Conservation (phyloP, 2,329 filamentous ascomycete species). For the Sphaerulina musiva region DNA sequence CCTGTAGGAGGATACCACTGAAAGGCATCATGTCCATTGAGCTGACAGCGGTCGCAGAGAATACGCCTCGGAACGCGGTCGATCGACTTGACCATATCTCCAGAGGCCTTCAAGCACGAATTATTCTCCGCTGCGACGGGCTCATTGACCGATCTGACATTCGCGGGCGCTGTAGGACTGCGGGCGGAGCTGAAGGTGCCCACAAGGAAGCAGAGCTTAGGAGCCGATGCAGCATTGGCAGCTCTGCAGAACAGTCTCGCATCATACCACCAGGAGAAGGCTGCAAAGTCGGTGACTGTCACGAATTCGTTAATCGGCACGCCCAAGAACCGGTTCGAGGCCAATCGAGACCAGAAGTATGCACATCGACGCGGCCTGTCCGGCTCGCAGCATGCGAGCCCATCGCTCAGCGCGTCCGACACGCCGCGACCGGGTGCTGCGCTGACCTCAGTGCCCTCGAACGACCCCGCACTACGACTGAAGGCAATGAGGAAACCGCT, state of each 20-base stretch:
- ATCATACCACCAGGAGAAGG: slow-evolving; percentile 53
- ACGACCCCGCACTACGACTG: slow-evolving; percentile 30
- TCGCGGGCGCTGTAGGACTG: slow-evolving; percentile 53
- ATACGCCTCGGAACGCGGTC: slow-evolving; percentile 54
- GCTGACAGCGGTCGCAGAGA: slow-evolving; percentile 34
- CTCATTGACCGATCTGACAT: slow-evolving; percentile 46
- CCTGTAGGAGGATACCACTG: slow-evolving; percentile 27
- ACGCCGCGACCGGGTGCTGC: slow-evolving; percentile 26
- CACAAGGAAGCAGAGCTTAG: slow-evolving; percentile 50
- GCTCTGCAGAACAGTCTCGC: slow-evolving; percentile 54
- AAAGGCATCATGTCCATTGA: background rate
- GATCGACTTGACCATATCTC: slow-evolving; percentile 48
- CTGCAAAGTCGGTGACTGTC: slow-evolving; percentile 45
- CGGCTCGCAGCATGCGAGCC: slow-evolving; percentile 34
- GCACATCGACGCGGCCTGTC: slow-evolving; percentile 21
- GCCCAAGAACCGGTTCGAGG: slow-evolving; percentile 32
- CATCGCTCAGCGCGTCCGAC: slow-evolving; percentile 36
- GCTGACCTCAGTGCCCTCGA: slow-evolving; percentile 39
- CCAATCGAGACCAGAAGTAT: slow-evolving; percentile 27
- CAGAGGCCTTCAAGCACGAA: slow-evolving; percentile 52
- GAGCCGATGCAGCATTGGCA: slow-evolving; percentile 54
- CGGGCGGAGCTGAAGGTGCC: slow-evolving; percentile 38
- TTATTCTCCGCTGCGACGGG: slow-evolving; percentile 46
- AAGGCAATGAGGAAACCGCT: slow-evolving; percentile 42
- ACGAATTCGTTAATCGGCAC: slow-evolving; percentile 32